Evolutionary conservation across 2,329 filamentous ascomycete genomes (phyloP).

Genomic region (Talaromyces sp.): DNA sequence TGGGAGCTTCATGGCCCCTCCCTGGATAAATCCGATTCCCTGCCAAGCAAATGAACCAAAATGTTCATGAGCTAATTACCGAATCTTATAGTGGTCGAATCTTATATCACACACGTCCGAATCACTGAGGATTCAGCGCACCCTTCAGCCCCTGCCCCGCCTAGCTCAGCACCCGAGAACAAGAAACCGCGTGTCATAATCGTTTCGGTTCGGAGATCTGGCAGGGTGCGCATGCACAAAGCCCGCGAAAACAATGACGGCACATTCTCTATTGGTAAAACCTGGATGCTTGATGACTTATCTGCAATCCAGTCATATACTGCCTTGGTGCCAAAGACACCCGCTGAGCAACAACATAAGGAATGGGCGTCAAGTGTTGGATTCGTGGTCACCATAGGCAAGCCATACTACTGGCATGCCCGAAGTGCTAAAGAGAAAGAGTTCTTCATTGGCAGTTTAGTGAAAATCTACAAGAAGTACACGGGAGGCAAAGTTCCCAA

Average conservation of each 20-base stretch:
- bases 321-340: constrained; percentile 59
- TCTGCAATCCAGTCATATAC: constrained; percentile 80
- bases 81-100: constrained; percentile 69
- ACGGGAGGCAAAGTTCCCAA: constrained; percentile 82
- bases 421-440: constrained; percentile 95
- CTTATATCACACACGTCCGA: constrained; percentile 95
- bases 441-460: constrained; percentile 93
- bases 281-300: constrained; percentile 94
- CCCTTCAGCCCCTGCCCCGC: constrained; percentile 82
- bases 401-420: constrained; percentile 97
- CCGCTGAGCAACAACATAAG: constrained; percentile 63
- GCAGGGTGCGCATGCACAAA: constrained; percentile 93
- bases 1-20: background rate
- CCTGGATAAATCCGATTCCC: background rate
- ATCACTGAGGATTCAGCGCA: constrained; percentile 84
- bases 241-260: constrained; percentile 93
- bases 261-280: constrained; percentile 96
- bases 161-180: constrained; percentile 69
- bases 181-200: constrained; percentile 93
- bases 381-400: constrained; percentile 85
- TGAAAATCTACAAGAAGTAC: constrained; percentile 97
- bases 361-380: constrained; percentile 81
- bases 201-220: constrained; percentile 88
- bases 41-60: background rate
- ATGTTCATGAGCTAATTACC: constrained; percentile 12